Base-by-base conservation (phyloP, 2,329 filamentous ascomycete species). In the Albifimbria verrucaria region DNA sequence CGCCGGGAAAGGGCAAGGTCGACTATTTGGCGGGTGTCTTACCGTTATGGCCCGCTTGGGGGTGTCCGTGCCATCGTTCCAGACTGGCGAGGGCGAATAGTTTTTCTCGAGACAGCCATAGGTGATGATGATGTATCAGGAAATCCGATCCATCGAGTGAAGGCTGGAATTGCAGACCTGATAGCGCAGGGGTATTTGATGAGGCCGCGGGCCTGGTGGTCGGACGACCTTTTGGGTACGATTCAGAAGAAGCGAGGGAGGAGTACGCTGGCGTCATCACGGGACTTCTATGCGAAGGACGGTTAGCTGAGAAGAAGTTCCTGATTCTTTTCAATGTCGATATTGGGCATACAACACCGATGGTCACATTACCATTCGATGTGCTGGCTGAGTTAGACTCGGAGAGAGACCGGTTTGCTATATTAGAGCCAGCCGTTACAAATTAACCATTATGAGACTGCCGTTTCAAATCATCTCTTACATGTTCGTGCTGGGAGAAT, bases 251-350 rank as follows among this genome's bases (percentile, higher is more conserved):
- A 24, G 55, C 59, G 44, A 60, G 64, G 39, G 58, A 59, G 15
- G 49, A 62, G 44, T 71, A 72, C 49, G 60, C 59, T 6, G 51
- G 50, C 2, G 62, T 68, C 1, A 68, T 74, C 15, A 65, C 50
- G 42, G 66, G 59, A 5, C 51, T 71, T 1, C 50, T 75, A n/a
- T 71, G 70, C 10, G 68, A 72, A n/a, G 67, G 68, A 0, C 58
- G 57, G 0, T 18, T 70, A 42, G 69, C 62, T 0, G 57, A 60
- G 2, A 63, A 54, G 17, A 60, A 57, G 45, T 75, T 75, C 50
- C 74, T 74, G 0, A 72, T 77, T 10, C 26, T 77, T 49, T 70
- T 72, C 9, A 67, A 68, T 22, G 69, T 77, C 0, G 75, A 77
- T 43, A 61, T 77, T 44, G 74, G 75, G 1, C 73, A 77, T 55